Evolutionary conservation across 2,329 filamentous ascomycete species (phyloP).

Genomic region (Pleurostoma richardsiae): DNA sequence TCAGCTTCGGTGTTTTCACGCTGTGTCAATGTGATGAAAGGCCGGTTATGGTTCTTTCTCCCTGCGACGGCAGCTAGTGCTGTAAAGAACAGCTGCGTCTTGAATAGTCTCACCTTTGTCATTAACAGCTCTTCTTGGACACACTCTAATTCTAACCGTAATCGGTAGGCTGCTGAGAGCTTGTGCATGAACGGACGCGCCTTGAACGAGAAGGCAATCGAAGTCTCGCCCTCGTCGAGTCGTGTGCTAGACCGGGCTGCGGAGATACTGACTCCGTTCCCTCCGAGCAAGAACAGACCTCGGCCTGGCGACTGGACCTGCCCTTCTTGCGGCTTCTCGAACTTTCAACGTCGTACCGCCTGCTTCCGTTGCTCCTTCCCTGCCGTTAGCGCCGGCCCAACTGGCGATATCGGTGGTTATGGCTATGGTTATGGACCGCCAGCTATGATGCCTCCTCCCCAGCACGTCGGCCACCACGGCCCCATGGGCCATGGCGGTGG

Average conservation of each 20-base stretch:
- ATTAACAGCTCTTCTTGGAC: too few relatives aligned
- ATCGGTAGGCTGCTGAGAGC: constrained; percentile 79
- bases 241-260: constrained; percentile 92
- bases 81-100: too few relatives aligned
- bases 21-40: too few relatives aligned
- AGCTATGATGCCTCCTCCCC: constrained; percentile 70
- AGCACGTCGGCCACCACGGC: constrained; percentile 39
- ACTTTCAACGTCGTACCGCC: constrained; percentile 96
- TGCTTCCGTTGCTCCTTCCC: constrained; percentile 99
- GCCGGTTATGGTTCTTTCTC: too few relatives aligned
- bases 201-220: constrained; percentile 97
- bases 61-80: too few relatives aligned
- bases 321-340: constrained; percentile 96
- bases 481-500: constrained; percentile 52
- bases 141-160: too few relatives aligned
- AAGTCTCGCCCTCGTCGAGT: constrained; percentile 96
- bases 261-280: constrained; percentile 94
- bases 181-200: constrained; percentile 99
- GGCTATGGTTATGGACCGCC: constrained; percentile 63
- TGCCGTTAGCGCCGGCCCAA: constrained; percentile 76
- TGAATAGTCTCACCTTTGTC: too few relatives aligned
- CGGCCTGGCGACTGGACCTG: constrained; percentile 98
- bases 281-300: constrained; percentile 96
- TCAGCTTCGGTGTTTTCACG: too few relatives aligned
- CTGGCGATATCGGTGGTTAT: constrained; percentile 54